Conservation (phyloP, 2,329 filamentous ascomycete genomes). For the Pseudogymnoascus sp. region DNA sequence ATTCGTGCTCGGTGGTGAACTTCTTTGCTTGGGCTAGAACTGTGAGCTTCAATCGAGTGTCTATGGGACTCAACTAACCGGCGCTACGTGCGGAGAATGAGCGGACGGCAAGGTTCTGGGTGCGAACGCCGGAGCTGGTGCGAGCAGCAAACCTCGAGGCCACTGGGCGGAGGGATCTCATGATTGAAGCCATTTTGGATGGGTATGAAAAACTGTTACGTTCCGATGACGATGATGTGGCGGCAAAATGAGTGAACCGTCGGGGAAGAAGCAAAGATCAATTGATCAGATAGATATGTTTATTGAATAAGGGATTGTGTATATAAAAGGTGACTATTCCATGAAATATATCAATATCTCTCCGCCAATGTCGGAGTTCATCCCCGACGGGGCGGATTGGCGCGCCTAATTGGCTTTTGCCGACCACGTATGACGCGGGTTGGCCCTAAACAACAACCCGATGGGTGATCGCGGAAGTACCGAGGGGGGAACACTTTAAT, state of each 20-base stretch:
- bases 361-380: slow-evolving; percentile 7
- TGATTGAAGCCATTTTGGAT: slow-evolving; percentile 54
- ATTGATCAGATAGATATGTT: neutral
- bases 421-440: slow-evolving; percentile 7
- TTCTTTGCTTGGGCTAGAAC: slow-evolving; percentile 48
- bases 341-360: slow-evolving; percentile 7
- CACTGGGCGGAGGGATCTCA: slow-evolving; percentile 37
- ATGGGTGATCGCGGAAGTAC: slow-evolving; percentile 5
- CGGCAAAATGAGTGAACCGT: slow-evolving; percentile 5
- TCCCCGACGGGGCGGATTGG: slow-evolving; percentile 2
- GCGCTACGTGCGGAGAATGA: slow-evolving; percentile 38
- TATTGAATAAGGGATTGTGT: neutral
- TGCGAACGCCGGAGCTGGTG: slow-evolving; percentile 15
- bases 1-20: slow-evolving; percentile 97
- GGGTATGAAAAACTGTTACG: neutral
- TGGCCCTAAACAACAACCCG: slow-evolving; percentile 4
- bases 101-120: slow-evolving; percentile 31
- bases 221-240: neutral
- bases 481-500: slow-evolving; percentile 5
- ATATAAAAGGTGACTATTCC: neutral
- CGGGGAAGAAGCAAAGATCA: neutral
- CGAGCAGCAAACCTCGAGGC: slow-evolving; percentile 21
- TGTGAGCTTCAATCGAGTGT: neutral
- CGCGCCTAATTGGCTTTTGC: slow-evolving; percentile 7
- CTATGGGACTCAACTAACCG: slow-evolving; percentile 31